Conservation (phyloP, 2,329 filamentous ascomycete species). For the Ophiostoma sp. region DNA sequence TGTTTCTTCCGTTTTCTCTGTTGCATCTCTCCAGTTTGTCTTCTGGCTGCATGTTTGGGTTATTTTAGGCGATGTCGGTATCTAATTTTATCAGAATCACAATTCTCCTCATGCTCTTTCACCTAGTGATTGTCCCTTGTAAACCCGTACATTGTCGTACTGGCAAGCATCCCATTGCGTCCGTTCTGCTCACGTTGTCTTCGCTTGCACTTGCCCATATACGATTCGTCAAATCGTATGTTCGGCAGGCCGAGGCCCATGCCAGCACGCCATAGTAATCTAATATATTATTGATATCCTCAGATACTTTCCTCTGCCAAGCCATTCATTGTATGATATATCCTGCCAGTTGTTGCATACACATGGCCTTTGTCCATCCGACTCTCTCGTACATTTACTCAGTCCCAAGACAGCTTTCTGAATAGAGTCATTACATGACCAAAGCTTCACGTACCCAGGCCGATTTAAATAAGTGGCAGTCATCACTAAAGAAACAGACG, state of each 20-base stretch:
- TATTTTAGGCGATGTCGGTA: conserved; percentile 17
- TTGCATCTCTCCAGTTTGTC: background rate
- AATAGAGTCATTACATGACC: background rate
- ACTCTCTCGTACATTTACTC: background rate
- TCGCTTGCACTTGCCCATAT: background rate
- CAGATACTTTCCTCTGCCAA: background rate
- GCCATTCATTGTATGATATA: no score
- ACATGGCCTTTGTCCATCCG: background rate
- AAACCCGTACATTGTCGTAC: background rate
- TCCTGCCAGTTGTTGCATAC: background rate
- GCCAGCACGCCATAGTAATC: background rate
- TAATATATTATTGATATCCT: background rate
- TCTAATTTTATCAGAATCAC: background rate
- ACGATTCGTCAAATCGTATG: background rate
- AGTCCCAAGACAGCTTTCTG: background rate
- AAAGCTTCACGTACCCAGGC: background rate
- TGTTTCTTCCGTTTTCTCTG: background rate
- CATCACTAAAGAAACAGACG: background rate
- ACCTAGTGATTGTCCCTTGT: background rate
- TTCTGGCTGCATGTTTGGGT: conserved; percentile 19
- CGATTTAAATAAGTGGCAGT: background rate
- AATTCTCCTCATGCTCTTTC: background rate
- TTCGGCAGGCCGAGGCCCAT: background rate
- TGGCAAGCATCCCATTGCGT: background rate
- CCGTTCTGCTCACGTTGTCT: no score